A percentile compares a stretch with the other conserved stretches of the same genome.
phyloP scores from a whole-genome alignment of 441 rosid genomes.

The Mallotus repandus region DNA sequence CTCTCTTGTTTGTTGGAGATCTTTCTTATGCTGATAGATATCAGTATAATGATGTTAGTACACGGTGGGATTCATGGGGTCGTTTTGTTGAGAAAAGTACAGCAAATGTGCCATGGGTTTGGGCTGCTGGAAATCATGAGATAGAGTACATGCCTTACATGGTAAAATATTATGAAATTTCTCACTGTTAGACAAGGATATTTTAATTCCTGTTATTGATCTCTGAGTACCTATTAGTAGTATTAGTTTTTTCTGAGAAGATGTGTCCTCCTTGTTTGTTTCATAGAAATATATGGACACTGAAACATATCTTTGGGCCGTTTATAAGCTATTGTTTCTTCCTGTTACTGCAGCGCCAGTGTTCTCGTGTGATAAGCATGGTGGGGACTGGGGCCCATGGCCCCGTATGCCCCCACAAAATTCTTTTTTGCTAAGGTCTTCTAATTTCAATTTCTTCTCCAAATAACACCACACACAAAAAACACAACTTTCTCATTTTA shows the following conservation, averaged over 20 bases:
- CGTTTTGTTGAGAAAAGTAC: conserved; percentile 54
- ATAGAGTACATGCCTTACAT: conserved; percentile 64
- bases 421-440: too few relatives aligned
- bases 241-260: too few relatives aligned
- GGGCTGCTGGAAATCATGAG: conserved; percentile 68
- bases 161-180: conserved; percentile 31
- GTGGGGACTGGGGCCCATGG: neutral
- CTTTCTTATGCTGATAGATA: conserved; percentile 67
- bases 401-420: too few relatives aligned
- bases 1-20: conserved; percentile 60
- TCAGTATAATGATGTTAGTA: conserved; percentile 46
- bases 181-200: neutral
- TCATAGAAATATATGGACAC: neutral
- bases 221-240: neutral
- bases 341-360: neutral
- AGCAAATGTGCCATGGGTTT: conserved; percentile 63
- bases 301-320: neutral
- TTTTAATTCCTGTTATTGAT: neutral
- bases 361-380: neutral
- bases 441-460: too few relatives aligned
- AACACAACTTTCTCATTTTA: too few relatives aligned
- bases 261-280: neutral
- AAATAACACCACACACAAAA: too few relatives aligned
- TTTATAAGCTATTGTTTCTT: neutral
- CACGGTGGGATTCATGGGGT: conserved; percentile 69